Evolutionary conservation across 768 basidiomycete genomes (phyloP).

Genomic region (Serendipita sp.): DNA sequence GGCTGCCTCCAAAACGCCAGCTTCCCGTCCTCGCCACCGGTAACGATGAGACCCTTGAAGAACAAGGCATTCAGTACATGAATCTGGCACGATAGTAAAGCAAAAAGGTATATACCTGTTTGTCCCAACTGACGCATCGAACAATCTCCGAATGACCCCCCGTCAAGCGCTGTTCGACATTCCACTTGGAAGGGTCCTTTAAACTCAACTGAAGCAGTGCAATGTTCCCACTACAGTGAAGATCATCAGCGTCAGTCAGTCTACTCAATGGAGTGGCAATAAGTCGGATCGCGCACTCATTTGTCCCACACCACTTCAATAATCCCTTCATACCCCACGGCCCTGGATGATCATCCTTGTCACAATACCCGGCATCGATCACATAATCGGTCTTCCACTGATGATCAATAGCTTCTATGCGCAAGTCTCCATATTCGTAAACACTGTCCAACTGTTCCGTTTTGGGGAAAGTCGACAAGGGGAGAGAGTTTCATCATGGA

Average conservation of each 20-base stretch:
- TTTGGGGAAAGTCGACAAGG: too few relatives aligned
- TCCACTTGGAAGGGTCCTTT: constrained; percentile 4
- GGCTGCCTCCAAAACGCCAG: constrained; percentile 6
- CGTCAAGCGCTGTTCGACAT: constrained; percentile 8
- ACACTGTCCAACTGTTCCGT: constrained; percentile 10
- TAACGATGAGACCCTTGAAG: constrained; percentile 10
- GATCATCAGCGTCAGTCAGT: not conserved
- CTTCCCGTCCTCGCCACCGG: constrained; percentile 14
- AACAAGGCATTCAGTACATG: not conserved
- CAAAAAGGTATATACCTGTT: constrained; percentile 6
- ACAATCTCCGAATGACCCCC: constrained; percentile 14
- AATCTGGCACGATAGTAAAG: not conserved
- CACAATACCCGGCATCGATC: constrained; percentile 12
- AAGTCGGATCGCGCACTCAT: not conserved
- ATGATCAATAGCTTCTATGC: constrained; percentile 6
- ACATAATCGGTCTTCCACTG: constrained; percentile 17
- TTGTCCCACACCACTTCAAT: not conserved
- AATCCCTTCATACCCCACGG: not conserved
- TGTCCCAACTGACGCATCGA: constrained; percentile 12
- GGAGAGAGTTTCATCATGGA: too few relatives aligned
- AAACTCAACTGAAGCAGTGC: constrained; percentile 8
- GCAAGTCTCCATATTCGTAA: constrained; percentile 13
- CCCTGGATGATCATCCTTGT: not conserved
- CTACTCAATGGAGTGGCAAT: not conserved
- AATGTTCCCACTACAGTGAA: constrained; percentile 11